These are phyloP conservation scores for Thraustochytrium sp. DNA, from an alignment of 352 stramenopile genomes.

Conservation along the genomic window DNA sequence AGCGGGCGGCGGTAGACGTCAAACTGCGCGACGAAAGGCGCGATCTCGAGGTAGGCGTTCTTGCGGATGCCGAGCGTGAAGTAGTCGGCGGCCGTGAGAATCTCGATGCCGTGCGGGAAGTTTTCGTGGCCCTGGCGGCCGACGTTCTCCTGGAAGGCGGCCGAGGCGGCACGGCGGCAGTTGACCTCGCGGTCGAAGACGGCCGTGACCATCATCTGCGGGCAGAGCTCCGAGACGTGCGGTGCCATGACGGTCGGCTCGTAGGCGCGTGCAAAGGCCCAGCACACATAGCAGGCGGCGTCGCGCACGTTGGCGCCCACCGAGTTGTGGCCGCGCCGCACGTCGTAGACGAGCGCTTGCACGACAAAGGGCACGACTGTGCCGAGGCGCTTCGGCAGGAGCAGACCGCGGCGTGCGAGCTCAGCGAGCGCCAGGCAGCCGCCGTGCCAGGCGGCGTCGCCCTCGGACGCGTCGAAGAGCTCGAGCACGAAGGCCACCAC, in stretches of 20 bases:
- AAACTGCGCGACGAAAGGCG: conserved; percentile 80
- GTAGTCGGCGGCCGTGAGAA: conserved; percentile 94
- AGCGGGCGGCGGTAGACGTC: conserved; percentile 70
- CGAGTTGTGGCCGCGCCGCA: conserved; percentile 83
- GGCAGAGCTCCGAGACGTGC: conserved; percentile 76
- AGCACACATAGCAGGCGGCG: conserved; percentile 95
- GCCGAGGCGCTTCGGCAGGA: conserved; percentile 82
- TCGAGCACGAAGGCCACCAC: conserved; percentile 90
- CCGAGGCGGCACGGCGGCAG: conserved; percentile 90
- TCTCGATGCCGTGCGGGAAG: conserved; percentile 91
- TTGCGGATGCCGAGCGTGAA: conserved; percentile 86
- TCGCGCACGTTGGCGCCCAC: conserved; percentile 94
- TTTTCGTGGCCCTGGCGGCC: conserved; percentile 66
- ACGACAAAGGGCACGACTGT: conserved; percentile 86
- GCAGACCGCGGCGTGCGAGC: conserved; percentile 82
- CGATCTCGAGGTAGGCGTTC: conserved; percentile 85
- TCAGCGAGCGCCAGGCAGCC: conserved; percentile 92
- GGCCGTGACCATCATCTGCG: conserved; percentile 83
- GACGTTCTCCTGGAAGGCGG: conserved; percentile 86
- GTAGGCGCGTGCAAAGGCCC: conserved; percentile 93
- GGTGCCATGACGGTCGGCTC: conserved; percentile 77
- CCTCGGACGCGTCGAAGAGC: conserved; percentile 82
- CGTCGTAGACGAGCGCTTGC: conserved; percentile 86
- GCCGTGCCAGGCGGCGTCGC: conserved; percentile 91
- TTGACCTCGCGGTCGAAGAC: conserved; percentile 98